Conservation (phyloP, 2,329 filamentous ascomycete genomes). For the Berkeleyomyces basicola region DNA sequence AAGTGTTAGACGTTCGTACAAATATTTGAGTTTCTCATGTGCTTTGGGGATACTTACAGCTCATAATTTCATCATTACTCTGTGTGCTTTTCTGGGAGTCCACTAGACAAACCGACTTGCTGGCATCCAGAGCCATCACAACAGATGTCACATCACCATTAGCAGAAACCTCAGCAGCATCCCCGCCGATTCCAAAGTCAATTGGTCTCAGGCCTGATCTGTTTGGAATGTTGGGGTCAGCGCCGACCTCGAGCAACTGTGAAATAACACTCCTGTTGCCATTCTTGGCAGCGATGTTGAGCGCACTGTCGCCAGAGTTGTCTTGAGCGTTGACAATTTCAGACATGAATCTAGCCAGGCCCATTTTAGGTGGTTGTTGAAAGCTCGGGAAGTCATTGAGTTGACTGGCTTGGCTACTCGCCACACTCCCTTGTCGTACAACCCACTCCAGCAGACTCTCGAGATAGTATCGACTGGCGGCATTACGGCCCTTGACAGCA, state of each 20-base stretch:
- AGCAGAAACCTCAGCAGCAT: conserved; percentile 29
- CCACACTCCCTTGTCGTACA: conserved; percentile 61
- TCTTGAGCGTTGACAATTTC: conserved; percentile 95
- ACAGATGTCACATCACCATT: conserved; percentile 25
- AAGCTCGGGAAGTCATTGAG: conserved; percentile 25
- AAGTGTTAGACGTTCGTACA: conserved; percentile 19
- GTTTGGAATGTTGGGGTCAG: conserved; percentile 83
- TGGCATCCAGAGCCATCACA: conserved; percentile 10
- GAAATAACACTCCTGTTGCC: conserved; percentile 90
- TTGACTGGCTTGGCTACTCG: conserved; percentile 32
- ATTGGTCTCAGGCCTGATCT: conserved; percentile 72
- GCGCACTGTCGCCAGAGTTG: conserved; percentile 81
- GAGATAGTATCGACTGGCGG: conserved; percentile 87
- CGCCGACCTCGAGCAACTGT: conserved; percentile 89
- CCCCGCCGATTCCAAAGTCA: conserved; percentile 84
- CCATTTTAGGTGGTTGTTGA: conserved; percentile 47
- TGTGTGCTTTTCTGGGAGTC: conserved; percentile 41
- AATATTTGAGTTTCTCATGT: not conserved
- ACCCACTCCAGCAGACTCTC: conserved; percentile 91
- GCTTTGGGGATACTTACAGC: conserved; percentile 39
- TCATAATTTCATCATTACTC: conserved; percentile 63
- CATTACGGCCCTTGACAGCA: conserved; percentile 80
- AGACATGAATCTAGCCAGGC: conserved; percentile 82
- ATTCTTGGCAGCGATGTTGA: conserved; percentile 86
- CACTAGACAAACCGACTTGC: conserved; percentile 24